Evolutionary conservation across 768 basidiomycete genomes (phyloP), one percentile per base, ranked within the genome.

Genomic region (Dioszegia aurantiaca): DNA sequence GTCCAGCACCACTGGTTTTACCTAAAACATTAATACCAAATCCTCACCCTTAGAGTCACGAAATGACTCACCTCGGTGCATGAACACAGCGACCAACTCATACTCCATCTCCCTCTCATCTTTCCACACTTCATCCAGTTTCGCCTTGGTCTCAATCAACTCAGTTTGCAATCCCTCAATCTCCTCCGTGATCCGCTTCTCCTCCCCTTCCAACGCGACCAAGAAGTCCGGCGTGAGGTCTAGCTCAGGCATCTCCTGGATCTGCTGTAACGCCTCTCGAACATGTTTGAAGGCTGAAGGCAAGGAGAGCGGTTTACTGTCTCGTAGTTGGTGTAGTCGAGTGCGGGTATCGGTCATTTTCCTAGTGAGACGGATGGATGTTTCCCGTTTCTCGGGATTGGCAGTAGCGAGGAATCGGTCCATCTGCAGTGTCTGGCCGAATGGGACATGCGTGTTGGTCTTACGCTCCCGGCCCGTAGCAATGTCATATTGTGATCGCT

Each of bases 381-480:
- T 82, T 17, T 81, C 80, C 67, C 85, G 87, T 81, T 89, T 91
- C 60, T 81, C 80, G 0, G 83, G 80, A 67, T 88, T 82, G 2
- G 85, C 87, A 46, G 80, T 83, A 60, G 89, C 87, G 46, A 94
- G 79, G 80, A 93, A 99, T 14, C 95, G 86, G 75, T 95, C 92
- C 83, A 98, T 85, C 70, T 84, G 86, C 14, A 99, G 81, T 10
- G 84, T 87, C 76, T 92, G 88, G 17, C 82, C 85, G 71, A 94
- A 95, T 68, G 86, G 88, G 63, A 99, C 87, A 75, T 91, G 94
- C 3, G 90, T 91, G 70, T 99, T 94, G 4, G 89, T 91, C 77
- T 99, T 99, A 80, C 89, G 91, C 16, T 91, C 86, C 63, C 92
- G 88, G 55, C 90, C 81, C 0, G 88, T 90, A 64, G 90, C 87